Base-by-base conservation (phyloP, 805 yeast genomes). In the Wickerhamomyces canadensis region DNA sequence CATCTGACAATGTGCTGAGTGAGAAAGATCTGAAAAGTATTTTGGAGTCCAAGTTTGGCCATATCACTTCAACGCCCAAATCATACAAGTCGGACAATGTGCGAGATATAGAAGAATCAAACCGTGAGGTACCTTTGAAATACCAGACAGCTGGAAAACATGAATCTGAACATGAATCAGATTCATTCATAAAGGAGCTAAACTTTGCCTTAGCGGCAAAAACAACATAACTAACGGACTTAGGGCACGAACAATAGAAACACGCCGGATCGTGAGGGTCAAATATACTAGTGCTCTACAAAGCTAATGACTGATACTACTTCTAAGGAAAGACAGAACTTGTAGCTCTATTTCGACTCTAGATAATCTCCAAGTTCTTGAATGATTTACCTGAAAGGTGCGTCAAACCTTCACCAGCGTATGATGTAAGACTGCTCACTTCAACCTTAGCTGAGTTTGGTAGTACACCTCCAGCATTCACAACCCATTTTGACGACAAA, bases 401-500 rank as follows among this genome's bases (percentile, higher is more conserved):
- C 35, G 72, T 78, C 36, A 84, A 65, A 2, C 81, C 83, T 60
- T 84, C 93, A 21, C 93, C 93, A 14, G 65, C 61, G 51, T 89
- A 91, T 48, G 91, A 80, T 6, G 88, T 67, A 36, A 70, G 59
- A 6, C 91, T 79, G n/a, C 78, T 70, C 1, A 91, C 86, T 62
- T 91, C 98, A 11, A 87, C 84, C 17, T 71, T 60, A 2, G 55
- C 67, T 17, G 61, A 71, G 10, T 61, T 57, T 6, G 57, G 61
- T 11, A 84, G 57, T 3, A 56, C 42, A 2, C 84, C 96, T n/a
- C 96, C 96, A 4, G 77, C 76, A 3, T 64, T 65, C 19, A 58
- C 51, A 24, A 84, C 68, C 97, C 98, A 91, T 35, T 68, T 64
- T 14, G 86, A 78, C 23, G 88, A 79, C 55, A 89, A 71, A 26